Base-by-base conservation (phyloP, 176 grass and related monocot genomes). In the Themeda triandra region DNA sequence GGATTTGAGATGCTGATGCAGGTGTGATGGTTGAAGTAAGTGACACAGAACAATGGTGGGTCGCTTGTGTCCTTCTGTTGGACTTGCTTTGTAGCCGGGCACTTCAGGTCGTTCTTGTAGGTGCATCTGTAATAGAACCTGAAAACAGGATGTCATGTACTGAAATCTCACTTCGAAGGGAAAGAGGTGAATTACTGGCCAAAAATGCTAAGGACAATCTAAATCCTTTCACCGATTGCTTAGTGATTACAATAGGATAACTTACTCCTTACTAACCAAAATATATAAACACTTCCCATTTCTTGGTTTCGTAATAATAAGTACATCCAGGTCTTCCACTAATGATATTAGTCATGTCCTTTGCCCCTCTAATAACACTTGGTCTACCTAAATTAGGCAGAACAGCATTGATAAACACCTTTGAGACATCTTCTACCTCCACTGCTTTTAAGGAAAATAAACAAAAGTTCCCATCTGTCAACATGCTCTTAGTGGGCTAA, bases 51-150 rank as follows among this genome's bases (percentile, higher is more conserved):
- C 86, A 85, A 60, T 7, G 90, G 86, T 0, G 86, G 90, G 17
- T 92, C 83, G 13, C 68, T 75, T 25, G 41, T 75, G 81, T 84
- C 76, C 85, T 91, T 91, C 85, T 87, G 89, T 32, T 91, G 89
- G 40, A 91, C 85, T 54, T 91, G 89, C 27, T 91, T 91, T 75
- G 89, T 91, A 33, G 81, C 89, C 40, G 89, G 85, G 71, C 89
- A 91, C 63, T 91, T 91, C 80, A 84, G 69, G 75, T 91, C 89
- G 1, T 68, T 91, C 75, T 91, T 91, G 80, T 91, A 91, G 80
- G 89, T 91, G 65, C 89, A 91, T 84, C 89, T 91, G 69, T 91
- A 91, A 41, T 91, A 91, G 76, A 91, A 91, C 89, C 89, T 91
- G 85, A 36, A 87, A 76, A 71, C 28, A 80, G 21, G 21, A 84